Base-by-base conservation (phyloP, 2,329 filamentous ascomycete species). In the Helicocarpus griseus region DNA sequence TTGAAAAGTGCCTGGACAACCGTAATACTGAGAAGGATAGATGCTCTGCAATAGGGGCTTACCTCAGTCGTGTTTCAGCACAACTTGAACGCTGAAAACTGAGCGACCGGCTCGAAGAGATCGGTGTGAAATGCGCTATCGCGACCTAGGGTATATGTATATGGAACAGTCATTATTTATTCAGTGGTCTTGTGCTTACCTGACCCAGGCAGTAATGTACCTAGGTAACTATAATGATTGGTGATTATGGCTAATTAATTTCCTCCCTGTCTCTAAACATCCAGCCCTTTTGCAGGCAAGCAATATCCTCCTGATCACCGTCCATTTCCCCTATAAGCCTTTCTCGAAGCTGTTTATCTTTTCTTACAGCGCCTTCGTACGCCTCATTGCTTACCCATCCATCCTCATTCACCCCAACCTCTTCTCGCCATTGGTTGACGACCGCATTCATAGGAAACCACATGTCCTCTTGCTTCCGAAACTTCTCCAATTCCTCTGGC, bases 371-470 rank as follows among this genome's bases (percentile, higher is more conserved):
- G 7, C 31, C 21, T 19, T 50, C 51, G 44, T 50, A 52, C 11
- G 45, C 41, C 21, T 50, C 36, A 26, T 53, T 57, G 43, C 50
- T 46, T 39, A 59, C 2, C 56, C 57, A 60, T 0, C 57, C 56
- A 38, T 61, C 59, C 48, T 62, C 53, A 38, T 61, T 58, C 48
- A 61, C 53, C 29, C 49, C 53, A 1, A 60, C 21, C 2, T 50
- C 56, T 1, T 54, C 54, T 14, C 54, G 52, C 56, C 57, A 61
- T 9, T 62, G 31, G 14, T 53, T 51, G 9, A 61, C 54, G 4
- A 60, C 44, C 3, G 6, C 35, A 52, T 63, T 61, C 9, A 56
- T 29, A 13, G 59, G 44, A 31, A 54, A 55, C 60, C 58, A 60
- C 49, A 53, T 57, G 51, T 38, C 43, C 49, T 62, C 59, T 3